Evolutionary conservation across 768 basidiomycete species (phyloP).

Genomic region (Pleurotus eryngii): DNA sequence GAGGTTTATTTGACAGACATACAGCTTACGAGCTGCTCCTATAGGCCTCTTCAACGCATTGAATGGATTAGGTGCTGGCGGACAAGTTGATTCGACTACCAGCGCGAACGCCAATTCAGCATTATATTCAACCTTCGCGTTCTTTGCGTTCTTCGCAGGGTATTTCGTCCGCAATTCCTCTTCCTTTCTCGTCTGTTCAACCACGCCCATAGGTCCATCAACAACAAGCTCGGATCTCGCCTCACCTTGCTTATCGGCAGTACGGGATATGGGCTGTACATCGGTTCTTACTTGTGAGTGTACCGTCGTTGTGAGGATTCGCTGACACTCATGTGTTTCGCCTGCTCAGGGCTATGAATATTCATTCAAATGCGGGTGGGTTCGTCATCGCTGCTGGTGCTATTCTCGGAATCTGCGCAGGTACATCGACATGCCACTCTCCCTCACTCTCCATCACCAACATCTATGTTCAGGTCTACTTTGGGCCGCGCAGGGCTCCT

Average conservation of each 20-base stretch:
- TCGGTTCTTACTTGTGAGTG: slow-evolving; percentile 66
- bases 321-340: background rate
- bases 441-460: slow-evolving; percentile 49
- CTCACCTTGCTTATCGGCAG: slow-evolving; percentile 75
- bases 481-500: slow-evolving; percentile 80
- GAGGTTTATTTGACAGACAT: background rate
- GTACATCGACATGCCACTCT: slow-evolving; percentile 9
- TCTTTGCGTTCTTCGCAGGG: slow-evolving; percentile 70
- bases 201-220: slow-evolving; percentile 52
- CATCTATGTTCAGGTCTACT: slow-evolving; percentile 60
- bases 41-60: slow-evolving; percentile 61
- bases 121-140: slow-evolving; percentile 55
- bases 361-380: slow-evolving; percentile 53
- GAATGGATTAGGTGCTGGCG: slow-evolving; percentile 61
- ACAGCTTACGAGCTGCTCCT: slow-evolving; percentile 31
- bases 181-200: background rate
- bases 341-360: slow-evolving; percentile 55
- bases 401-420: slow-evolving; percentile 69
- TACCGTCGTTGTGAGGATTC: background rate
- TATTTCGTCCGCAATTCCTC: slow-evolving; percentile 17
- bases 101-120: slow-evolving; percentile 56
- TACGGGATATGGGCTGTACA: slow-evolving; percentile 71
- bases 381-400: slow-evolving; percentile 74
- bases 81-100: slow-evolving; percentile 50
- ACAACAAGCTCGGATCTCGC: slow-evolving; percentile 74